These are phyloP conservation scores for Calonectria pauciramosa DNA, from an alignment of 2,329 filamentous ascomycete genomes.

Conservation along the genomic window DNA sequence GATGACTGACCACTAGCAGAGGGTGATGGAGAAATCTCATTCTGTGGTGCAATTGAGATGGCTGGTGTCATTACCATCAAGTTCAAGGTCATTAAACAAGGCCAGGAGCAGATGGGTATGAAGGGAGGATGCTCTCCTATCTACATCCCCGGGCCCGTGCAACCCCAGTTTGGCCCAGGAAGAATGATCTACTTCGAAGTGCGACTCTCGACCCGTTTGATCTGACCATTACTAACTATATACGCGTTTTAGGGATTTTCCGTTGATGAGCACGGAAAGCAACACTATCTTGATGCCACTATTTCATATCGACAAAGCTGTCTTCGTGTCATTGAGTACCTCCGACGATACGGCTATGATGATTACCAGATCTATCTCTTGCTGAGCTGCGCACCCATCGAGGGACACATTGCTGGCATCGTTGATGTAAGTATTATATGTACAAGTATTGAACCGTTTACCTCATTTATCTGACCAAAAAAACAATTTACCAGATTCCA, in stretches of 20 bases:
- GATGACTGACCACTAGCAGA: slow-evolving; percentile 55
- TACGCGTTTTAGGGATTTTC: slow-evolving; percentile 70
- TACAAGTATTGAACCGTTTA: neutral
- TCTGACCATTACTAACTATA: neutral
- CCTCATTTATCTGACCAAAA: neutral
- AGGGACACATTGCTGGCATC: slow-evolving; percentile 90
- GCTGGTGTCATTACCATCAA: slow-evolving; percentile 92
- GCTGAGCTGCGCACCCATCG: slow-evolving; percentile 86
- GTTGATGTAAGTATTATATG: slow-evolving; percentile 69
- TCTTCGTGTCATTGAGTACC: slow-evolving; percentile 63
- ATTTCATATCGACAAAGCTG: slow-evolving; percentile 89
- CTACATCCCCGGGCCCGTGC: slow-evolving; percentile 88
- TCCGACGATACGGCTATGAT: slow-evolving; percentile 61
- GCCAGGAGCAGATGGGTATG: slow-evolving; percentile 79
- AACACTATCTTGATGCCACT: slow-evolving; percentile 89
- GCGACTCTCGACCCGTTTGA: neutral
- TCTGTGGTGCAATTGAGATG: slow-evolving; percentile 94
- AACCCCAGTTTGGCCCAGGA: slow-evolving; percentile 88
- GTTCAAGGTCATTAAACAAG: slow-evolving; percentile 87
- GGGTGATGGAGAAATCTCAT: slow-evolving; percentile 92
- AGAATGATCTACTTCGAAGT: slow-evolving; percentile 68
- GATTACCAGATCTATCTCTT: slow-evolving; percentile 88
- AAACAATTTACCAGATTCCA: slow-evolving; percentile 67
- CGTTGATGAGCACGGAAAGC: slow-evolving; percentile 89
- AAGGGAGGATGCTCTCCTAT: slow-evolving; percentile 76